A percentile compares a stretch with the other conserved stretches of the same genome.
Evolutionary conservation across 345 rosid species (phyloP).

Genomic region (Brassica juncea): DNA sequence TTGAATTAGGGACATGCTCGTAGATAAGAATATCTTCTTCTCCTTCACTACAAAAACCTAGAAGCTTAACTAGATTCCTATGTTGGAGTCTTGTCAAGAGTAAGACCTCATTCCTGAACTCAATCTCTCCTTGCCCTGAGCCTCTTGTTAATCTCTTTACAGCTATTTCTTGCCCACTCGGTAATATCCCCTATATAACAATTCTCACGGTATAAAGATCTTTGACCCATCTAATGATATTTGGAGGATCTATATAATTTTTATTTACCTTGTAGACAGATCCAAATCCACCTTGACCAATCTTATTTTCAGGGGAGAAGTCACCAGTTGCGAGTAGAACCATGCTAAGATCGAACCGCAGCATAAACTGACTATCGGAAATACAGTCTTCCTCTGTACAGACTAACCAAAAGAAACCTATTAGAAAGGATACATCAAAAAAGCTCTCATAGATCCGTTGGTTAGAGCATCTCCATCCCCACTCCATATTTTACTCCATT

Average conservation of each 20-base stretch:
- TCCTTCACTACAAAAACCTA: not conserved
- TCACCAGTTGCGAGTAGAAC: not conserved
- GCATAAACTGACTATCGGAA: slow-evolving; percentile 9
- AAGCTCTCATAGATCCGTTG: too few species aligned
- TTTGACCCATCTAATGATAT: not conserved
- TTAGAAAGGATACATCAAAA: not conserved
- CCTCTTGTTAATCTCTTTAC: slow-evolving; percentile 17
- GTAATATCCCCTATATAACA: slow-evolving; percentile 2
- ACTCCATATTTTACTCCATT: too few species aligned
- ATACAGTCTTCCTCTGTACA: slow-evolving; percentile 7
- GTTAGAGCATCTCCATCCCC: too few species aligned
- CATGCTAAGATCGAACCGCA: slow-evolving; percentile 12
- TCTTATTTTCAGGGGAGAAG: slow-evolving; percentile 13
- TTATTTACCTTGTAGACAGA: slow-evolving; percentile 8
- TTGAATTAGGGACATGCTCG: slow-evolving; percentile 8
- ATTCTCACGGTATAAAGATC: not conserved
- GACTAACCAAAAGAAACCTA: not conserved
- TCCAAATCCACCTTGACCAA: slow-evolving; percentile 19
- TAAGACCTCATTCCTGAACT: slow-evolving; percentile 13
- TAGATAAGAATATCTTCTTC: not conserved
- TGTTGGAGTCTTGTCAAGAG: slow-evolving; percentile 18
- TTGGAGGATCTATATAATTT: not conserved
- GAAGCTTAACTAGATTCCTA: slow-evolving; percentile 3
- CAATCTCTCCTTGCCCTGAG: slow-evolving; percentile 1
- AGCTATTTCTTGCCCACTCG: slow-evolving; percentile 6